Evolutionary conservation across 495 filamentous ascomycete genomes (phyloP).

Genomic region (Penicillium steckii): DNA sequence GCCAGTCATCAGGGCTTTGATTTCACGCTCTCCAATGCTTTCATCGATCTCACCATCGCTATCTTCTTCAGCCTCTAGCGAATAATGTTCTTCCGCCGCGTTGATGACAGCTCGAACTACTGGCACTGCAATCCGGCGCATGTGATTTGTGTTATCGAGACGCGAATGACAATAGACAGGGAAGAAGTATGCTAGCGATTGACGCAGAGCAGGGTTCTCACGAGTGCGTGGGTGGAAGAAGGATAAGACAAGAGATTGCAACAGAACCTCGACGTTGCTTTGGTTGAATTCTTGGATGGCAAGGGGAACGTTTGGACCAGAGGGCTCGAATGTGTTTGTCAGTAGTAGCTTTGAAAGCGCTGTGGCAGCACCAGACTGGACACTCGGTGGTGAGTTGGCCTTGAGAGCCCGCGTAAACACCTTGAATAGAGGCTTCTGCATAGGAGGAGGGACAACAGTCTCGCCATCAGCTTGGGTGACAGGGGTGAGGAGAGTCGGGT

Average conservation of each 20-base stretch:
- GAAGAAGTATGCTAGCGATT: slow-evolving; percentile 91
- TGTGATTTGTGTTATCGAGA: slow-evolving; percentile 73
- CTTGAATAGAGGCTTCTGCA: slow-evolving; percentile 67
- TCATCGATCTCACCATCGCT: slow-evolving; percentile 59
- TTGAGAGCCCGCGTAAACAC: slow-evolving; percentile 75
- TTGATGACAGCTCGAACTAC: slow-evolving; percentile 63
- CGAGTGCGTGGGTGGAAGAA: slow-evolving; percentile 90
- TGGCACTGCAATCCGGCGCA: slow-evolving; percentile 67
- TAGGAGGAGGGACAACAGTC: slow-evolving; percentile 37
- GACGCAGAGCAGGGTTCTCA: slow-evolving; percentile 81
- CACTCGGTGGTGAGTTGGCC: slow-evolving; percentile 61
- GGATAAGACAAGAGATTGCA: slow-evolving; percentile 76
- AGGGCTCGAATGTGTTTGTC: slow-evolving; percentile 51
- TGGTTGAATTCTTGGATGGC: slow-evolving; percentile 50
- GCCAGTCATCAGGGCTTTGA: slow-evolving; percentile 72
- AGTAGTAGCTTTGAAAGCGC: slow-evolving; percentile 87
- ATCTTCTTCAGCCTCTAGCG: slow-evolving; percentile 54
- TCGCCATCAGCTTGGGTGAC: slow-evolving; percentile 41
- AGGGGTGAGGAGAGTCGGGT: slow-evolving; percentile 69
- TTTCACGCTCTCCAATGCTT: slow-evolving; percentile 70
- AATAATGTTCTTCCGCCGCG: slow-evolving; percentile 48
- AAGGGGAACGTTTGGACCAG: slow-evolving; percentile 35
- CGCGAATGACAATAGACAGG: slow-evolving; percentile 90
- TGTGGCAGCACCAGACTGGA: slow-evolving; percentile 79
- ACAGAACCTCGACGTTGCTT: slow-evolving; percentile 57